Percentiles rank a stretch among this genome's conserved stretches.
phyloP scores from a whole-genome alignment of 176 grass and related monocot species.

The Triticum timopheevii region DNA sequence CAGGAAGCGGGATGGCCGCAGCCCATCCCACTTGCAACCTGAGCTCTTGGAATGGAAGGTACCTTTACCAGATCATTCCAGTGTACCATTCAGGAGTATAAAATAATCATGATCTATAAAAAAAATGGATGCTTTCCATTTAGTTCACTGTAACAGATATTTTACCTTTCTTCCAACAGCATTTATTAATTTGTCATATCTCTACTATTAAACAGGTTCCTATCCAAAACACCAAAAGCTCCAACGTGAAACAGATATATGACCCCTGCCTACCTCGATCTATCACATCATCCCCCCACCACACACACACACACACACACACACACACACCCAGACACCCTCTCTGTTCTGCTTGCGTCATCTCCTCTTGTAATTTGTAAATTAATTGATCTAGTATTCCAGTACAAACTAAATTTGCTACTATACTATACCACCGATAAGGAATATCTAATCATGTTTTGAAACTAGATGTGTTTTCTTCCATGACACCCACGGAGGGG shows the following conservation, averaged over 20 bases:
- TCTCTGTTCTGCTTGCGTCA: too few relatives aligned
- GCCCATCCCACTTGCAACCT: too few relatives aligned
- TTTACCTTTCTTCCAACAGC: neutral
- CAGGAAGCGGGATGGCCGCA: too few relatives aligned
- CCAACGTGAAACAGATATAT: too few relatives aligned
- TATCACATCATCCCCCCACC: too few relatives aligned
- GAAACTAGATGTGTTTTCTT: conserved; percentile 5
- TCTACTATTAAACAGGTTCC: neutral
- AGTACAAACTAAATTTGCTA: neutral
- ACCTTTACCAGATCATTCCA: neutral
- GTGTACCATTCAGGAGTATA: neutral
- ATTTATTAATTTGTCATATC: neutral
- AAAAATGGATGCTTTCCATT: neutral
- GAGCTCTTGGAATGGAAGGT: too few relatives aligned
- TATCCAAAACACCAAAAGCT: too few relatives aligned
- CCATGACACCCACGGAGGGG: neutral
- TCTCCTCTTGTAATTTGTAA: neutral
- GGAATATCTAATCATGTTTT: neutral
- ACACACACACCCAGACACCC: too few relatives aligned
- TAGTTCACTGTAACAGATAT: neutral
- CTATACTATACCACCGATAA: neutral
- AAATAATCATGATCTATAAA: neutral
- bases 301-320: too few relatives aligned
- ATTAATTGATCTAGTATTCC: neutral
- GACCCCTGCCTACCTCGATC: too few relatives aligned